Conservation (phyloP, 2,329 filamentous ascomycete genomes). For the Aspergillus viridinutans region DNA sequence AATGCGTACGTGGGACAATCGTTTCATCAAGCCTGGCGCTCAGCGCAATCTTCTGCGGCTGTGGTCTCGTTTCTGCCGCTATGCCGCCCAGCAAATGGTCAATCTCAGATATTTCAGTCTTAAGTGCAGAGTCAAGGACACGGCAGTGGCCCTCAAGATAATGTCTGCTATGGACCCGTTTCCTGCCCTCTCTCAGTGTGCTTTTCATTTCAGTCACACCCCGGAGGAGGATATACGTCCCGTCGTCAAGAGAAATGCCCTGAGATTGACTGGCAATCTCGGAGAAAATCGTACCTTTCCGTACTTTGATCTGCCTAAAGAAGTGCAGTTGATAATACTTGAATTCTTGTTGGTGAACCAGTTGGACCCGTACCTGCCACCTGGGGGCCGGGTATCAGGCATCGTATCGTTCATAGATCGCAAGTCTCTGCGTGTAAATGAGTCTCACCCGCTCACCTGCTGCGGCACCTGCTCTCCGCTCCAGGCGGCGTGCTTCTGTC, state of each 20-base stretch:
- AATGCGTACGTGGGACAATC: conserved; percentile 14
- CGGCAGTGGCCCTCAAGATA: conserved; percentile 13
- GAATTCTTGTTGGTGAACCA: conserved; percentile 14
- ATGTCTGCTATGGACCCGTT: conserved; percentile 16
- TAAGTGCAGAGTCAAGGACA: conserved; percentile 19
- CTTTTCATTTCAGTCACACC: conserved; percentile 14
- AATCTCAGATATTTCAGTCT: conserved; percentile 18
- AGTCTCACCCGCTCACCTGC: conserved; percentile 11
- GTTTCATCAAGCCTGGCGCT: conserved; percentile 14
- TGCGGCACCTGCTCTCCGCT: conserved; percentile 21
- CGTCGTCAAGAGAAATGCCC: conserved; percentile 12
- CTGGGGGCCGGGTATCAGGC: conserved; percentile 2
- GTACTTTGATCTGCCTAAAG: conserved; percentile 22
- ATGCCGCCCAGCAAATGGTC: conserved; percentile 10
- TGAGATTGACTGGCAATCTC: conserved; percentile 13
- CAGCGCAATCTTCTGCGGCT: conserved; percentile 12
- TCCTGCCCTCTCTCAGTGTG: conserved; percentile 18
- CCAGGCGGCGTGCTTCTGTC: conserved; percentile 19
- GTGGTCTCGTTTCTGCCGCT: conserved; percentile 19
- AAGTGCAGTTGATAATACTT: conserved; percentile 24
- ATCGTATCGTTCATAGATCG: conserved; percentile 15
- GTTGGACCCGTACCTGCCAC: conserved; percentile 11
- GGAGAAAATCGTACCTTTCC: conserved; percentile 12
- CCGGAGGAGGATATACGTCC: conserved; percentile 12
- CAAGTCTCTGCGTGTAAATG: conserved; percentile 4